phyloP scores from a whole-genome alignment of 2,329 filamentous ascomycete genomes.

The Pezizomycotina sp. region DNA sequence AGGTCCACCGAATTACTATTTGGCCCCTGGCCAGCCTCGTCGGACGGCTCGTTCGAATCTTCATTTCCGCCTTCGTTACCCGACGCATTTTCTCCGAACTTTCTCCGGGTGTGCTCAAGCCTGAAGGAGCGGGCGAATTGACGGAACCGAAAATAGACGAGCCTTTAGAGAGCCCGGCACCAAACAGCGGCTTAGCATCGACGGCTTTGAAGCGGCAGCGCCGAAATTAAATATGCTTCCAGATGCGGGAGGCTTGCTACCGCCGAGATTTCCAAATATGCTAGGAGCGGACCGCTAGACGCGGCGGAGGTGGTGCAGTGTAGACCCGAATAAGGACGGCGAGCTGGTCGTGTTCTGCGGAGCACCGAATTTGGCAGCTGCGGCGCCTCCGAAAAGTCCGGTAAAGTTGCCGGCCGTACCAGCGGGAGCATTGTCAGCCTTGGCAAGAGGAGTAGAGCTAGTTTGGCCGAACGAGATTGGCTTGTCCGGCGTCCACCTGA shows the following conservation, averaged over 20 bases:
- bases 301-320: neutral
- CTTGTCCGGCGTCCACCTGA: conserved; percentile 22
- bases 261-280: conserved; percentile 6
- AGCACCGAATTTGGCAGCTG: conserved; percentile 2
- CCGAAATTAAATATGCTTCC: too few relatives aligned
- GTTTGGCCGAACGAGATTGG: conserved; percentile 20
- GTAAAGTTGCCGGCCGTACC: conserved; percentile 5
- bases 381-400: conserved; percentile 4
- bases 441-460: conserved; percentile 1
- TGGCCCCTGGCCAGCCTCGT: conserved; percentile 14
- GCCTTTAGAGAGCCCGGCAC: too few relatives aligned
- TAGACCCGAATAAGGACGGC: conserved; percentile 11
- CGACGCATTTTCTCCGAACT: conserved; percentile 8
- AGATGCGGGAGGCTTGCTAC: too few relatives aligned
- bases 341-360: conserved; percentile 3
- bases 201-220: too few relatives aligned
- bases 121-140: conserved; percentile 13
- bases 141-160: conserved; percentile 12
- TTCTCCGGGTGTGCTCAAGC: conserved; percentile 17
- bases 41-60: conserved; percentile 22
- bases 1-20: conserved; percentile 20
- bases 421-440: conserved; percentile 2
- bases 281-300: neutral
- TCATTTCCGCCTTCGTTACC: conserved; percentile 20
- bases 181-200: too few relatives aligned